Conservation (phyloP, 1,139 yeast species). For the Arxiozyma telluris region DNA sequence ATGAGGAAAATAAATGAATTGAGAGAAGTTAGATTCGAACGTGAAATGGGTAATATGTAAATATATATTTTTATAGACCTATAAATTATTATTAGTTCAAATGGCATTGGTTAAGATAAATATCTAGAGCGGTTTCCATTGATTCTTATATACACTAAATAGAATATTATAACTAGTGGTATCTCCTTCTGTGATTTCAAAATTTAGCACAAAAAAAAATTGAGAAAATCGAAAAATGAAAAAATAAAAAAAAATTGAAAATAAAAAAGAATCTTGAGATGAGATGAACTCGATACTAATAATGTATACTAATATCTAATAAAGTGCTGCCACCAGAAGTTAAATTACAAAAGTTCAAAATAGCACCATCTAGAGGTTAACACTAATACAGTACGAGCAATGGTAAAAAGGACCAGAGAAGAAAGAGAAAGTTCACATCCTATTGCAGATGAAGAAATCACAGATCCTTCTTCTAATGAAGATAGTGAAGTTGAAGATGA, state of each 20-base stretch:
- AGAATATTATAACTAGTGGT: neutral
- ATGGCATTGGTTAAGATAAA: too few species aligned
- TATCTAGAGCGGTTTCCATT: too few species aligned
- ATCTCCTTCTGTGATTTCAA: too few species aligned
- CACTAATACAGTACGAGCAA: neutral
- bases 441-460: conserved; percentile 27
- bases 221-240: neutral
- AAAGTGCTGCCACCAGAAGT: neutral
- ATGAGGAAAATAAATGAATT: conserved; percentile 60
- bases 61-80: neutral
- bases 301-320: too few species aligned
- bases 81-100: too few species aligned
- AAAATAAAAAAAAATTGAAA: neutral
- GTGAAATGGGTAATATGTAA: conserved; percentile 22
- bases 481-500: conserved; percentile 14
- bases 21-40: conserved; percentile 47
- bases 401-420: conserved; percentile 21
- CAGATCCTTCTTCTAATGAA: conserved; percentile 32
- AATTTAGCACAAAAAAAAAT: neutral
- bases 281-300: conserved; percentile 1
- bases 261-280: conserved; percentile 1
- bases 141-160: neutral
- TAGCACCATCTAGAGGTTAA: too few species aligned
- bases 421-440: conserved; percentile 10
- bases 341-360: too few species aligned